Conservation (phyloP, 305 asterid genomes). For the Solanum hybrid region DNA sequence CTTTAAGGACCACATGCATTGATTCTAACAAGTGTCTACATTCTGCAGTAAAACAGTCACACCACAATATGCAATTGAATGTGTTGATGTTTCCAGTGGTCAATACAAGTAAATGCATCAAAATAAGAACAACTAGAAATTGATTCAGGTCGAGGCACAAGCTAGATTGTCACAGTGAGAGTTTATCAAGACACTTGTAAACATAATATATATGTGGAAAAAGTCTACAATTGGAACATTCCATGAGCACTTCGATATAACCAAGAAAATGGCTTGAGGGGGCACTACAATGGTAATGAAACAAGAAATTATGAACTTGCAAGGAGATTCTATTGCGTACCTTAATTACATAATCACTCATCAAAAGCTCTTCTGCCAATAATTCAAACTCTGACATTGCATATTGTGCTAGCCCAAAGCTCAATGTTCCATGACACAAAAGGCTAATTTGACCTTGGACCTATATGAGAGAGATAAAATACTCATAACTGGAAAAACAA, state of each 20-base stretch:
- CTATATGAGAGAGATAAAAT: constrained; percentile 23
- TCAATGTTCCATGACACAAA: constrained; percentile 56
- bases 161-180: not conserved
- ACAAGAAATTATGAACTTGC: not conserved
- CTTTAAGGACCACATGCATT: not conserved
- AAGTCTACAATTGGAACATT: not conserved
- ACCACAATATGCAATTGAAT: not conserved
- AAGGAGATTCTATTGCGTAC: constrained; percentile 26
- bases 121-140: not conserved
- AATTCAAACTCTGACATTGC: constrained; percentile 94
- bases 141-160: not conserved
- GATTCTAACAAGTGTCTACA: not conserved
- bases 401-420: constrained; percentile 88
- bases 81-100: not conserved
- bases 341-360: constrained; percentile 84
- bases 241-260: not conserved
- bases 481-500: not conserved
- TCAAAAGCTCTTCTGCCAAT: constrained; percentile 89
- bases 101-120: not conserved
- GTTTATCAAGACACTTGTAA: not conserved
- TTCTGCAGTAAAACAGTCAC: not conserved
- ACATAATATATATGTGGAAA: not conserved
- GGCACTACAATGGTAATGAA: not conserved
- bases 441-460: constrained; percentile 98
- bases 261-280: not conserved